Base-by-base conservation (phyloP, 2,329 filamentous ascomycete genomes). In the Cytospora mali region DNA sequence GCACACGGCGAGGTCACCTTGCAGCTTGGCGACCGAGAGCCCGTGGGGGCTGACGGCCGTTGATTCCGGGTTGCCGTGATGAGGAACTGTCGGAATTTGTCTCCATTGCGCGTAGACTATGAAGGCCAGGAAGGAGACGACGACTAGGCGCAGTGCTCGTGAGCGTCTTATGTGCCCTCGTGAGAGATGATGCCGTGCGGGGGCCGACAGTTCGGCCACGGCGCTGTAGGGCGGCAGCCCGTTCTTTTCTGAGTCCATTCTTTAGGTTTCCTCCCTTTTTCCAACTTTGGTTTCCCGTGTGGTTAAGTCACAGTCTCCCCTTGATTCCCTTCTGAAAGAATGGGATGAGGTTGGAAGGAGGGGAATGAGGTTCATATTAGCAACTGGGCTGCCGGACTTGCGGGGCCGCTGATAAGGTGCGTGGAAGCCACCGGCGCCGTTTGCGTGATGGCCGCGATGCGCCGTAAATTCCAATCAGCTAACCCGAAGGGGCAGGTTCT, bases 1-100 rank as follows among this genome's bases (percentile, higher is more conserved):
- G 73, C 88, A 90, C 1, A 79, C 81, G 18, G 76, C 77, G 25
- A 88, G 74, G 67, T 89, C 81, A 14, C 79, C 75, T 39, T 80
- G 75, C 25, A 90, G 76, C 68, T 79, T 81, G 52, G 81, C 74
- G 25, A 79, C 65, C 1, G 86, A 88, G 4, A 89, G 74, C 21
- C 71, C 71, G 21, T 75, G 70, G 13, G n/a, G 53, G 25, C 25
- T 65, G 56, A 48, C 48, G 11, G 61, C 60, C 3, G n/a, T 56
- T 6, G 46, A 28, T 4, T 51, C 49, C 39, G 14, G 42, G 42
- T 16, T 21, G 28, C 14, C 55, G 14, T 35, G 49, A 42, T 23
- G 59, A 11, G 68, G 33, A 4, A 54, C 31, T 1, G 62, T 55
- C 6, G 68, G 67, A 25, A 79, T 69, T 66, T 80, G 77, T 62